Percentiles rank a stretch among this genome's conserved stretches.
Evolutionary conservation across 306 rosid species (phyloP).

Genomic region (Gleditsia sinensis): DNA sequence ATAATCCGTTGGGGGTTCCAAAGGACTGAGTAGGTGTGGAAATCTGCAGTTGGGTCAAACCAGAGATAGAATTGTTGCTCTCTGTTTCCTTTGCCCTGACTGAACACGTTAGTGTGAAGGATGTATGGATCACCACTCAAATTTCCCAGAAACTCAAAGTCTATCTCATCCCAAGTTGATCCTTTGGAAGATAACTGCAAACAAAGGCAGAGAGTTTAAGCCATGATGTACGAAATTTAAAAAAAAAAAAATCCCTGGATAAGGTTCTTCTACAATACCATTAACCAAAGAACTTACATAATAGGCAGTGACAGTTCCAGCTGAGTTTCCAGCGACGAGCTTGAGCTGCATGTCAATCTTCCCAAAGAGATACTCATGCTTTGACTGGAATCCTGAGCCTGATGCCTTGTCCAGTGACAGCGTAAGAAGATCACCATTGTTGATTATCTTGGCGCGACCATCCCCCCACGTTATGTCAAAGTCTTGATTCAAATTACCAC

Average conservation of each 20-base stretch:
- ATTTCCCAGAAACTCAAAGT: conserved; percentile 76
- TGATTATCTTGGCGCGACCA: conserved; percentile 52
- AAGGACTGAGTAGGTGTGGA: conserved; percentile 68
- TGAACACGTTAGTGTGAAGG: conserved; percentile 72
- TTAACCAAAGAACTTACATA: conserved; percentile 42
- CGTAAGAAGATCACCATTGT: conserved; percentile 58
- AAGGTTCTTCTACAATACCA: neutral
- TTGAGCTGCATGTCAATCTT: conserved; percentile 74
- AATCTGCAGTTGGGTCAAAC: conserved; percentile 73
- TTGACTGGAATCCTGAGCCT: conserved; percentile 67
- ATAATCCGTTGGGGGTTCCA: conserved; percentile 70
- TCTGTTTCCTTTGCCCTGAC: conserved; percentile 67
- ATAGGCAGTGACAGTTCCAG: conserved; percentile 75
- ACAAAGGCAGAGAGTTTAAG: neutral
- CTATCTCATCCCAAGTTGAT: conserved; percentile 74
- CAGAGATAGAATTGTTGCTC: conserved; percentile 75
- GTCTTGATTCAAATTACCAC: conserved; percentile 44
- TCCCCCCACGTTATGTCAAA: conserved; percentile 63
- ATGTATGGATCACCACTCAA: conserved; percentile 81
- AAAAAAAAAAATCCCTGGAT: neutral
- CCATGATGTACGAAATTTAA: neutral
- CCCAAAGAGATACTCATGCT: conserved; percentile 53
- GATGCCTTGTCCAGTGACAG: conserved; percentile 55
- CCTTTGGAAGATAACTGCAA: conserved; percentile 66
- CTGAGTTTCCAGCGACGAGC: conserved; percentile 71